Percentiles rank a stretch among this genome's conserved stretches.
Conservation (phyloP, 2,329 filamentous ascomycete genomes). For the Seiridium cupressi region DNA sequence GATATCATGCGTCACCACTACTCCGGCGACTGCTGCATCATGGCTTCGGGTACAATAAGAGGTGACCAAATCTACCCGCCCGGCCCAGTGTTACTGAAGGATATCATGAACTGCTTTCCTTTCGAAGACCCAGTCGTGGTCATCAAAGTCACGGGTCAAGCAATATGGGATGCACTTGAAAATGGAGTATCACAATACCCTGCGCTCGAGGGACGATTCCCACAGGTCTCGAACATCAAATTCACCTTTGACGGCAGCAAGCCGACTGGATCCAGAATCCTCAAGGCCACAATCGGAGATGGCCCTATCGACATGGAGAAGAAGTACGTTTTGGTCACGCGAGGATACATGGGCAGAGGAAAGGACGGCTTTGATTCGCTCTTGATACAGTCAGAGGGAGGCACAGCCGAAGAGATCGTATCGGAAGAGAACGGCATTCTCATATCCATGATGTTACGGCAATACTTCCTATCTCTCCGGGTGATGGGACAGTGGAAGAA, state of each 20-base stretch:
- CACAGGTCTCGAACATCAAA: constrained; percentile 80
- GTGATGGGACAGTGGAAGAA: constrained; percentile 78
- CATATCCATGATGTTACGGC: constrained; percentile 80
- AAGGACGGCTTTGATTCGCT: constrained; percentile 82
- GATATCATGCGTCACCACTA: constrained; percentile 89
- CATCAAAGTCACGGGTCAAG: constrained; percentile 67
- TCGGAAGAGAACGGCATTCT: constrained; percentile 85
- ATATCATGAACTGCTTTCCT: constrained; percentile 86
- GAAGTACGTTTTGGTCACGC: constrained; percentile 72
- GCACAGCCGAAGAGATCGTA: constrained; percentile 73
- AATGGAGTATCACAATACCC: constrained; percentile 81
- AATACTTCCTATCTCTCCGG: constrained; percentile 87
- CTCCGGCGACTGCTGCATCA: constrained; percentile 75
- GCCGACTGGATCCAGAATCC: constrained; percentile 61
- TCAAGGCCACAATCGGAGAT: constrained; percentile 59
- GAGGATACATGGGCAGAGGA: constrained; percentile 86
- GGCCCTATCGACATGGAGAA: constrained; percentile 59
- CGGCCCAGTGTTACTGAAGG: constrained; percentile 72
- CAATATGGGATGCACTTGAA: constrained; percentile 77
- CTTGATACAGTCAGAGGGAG: constrained; percentile 73
- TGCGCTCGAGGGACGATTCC: constrained; percentile 79
- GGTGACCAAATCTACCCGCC: constrained; percentile 88
- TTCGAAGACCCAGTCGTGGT: constrained; percentile 90
- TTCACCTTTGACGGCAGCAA: constrained; percentile 69
- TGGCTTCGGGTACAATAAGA: constrained; percentile 82